Conservation (phyloP, 108 stramenopile genomes). For the Pseudonitzschia delicatissima region DNA sequence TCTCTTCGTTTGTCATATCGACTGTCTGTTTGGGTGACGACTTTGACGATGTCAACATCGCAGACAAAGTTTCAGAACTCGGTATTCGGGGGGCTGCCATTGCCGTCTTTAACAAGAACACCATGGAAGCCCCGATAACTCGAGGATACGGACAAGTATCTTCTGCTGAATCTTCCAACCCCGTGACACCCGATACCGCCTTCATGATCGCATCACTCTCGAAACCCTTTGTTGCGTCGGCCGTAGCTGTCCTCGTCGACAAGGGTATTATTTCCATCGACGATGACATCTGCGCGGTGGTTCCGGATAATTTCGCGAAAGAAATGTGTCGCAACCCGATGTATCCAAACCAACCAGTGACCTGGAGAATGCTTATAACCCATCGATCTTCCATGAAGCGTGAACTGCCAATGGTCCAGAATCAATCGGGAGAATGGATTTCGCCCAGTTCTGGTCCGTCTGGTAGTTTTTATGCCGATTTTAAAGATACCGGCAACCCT, state of each 20-base stretch:
- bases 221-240: conserved; percentile 23
- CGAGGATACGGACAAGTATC: conserved; percentile 23
- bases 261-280: conserved; percentile 10
- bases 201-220: conserved; percentile 36
- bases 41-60: not conserved
- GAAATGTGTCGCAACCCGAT: conserved; percentile 22
- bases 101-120: conserved; percentile 6
- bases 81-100: conserved; percentile 14
- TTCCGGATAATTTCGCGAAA: not conserved
- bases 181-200: conserved; percentile 29
- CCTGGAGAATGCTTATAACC: conserved; percentile 32
- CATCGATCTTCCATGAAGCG: conserved; percentile 24
- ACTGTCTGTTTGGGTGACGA: not conserved
- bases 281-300: conserved; percentile 36
- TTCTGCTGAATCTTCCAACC: not conserved
- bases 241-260: conserved; percentile 17
- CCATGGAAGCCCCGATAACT: conserved; percentile 17
- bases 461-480: not conserved
- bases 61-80: not conserved
- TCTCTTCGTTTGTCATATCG: too few species aligned
- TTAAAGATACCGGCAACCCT: conserved; percentile 14
- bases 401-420: not conserved
- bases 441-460: conserved; percentile 9
- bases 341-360: conserved; percentile 9
- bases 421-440: not conserved